These are phyloP conservation scores for Phanerochaete carnosa DNA, from an alignment of 768 basidiomycete species.

Conservation along the genomic window DNA sequence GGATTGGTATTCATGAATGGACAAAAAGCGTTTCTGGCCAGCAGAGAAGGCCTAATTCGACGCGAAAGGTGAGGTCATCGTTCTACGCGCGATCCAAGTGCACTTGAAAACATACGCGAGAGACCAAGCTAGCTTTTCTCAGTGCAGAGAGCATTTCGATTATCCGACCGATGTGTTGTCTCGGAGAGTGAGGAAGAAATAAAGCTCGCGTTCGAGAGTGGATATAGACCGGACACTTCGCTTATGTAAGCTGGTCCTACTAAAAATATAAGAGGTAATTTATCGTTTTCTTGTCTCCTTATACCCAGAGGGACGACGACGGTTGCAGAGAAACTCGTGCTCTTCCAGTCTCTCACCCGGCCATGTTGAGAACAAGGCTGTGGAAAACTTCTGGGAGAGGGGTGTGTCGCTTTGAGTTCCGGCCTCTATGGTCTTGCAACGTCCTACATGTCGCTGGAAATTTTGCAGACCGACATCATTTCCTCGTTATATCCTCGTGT, in stretches of 20 bases:
- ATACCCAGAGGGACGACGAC: slow-evolving; percentile 79
- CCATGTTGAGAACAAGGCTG: slow-evolving; percentile 27
- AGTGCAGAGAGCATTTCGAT: slow-evolving; percentile 62
- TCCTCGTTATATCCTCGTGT: slow-evolving; percentile 10
- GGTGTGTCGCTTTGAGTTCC: slow-evolving; percentile 79
- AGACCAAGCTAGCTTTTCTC: slow-evolving; percentile 60
- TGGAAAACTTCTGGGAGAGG: slow-evolving; percentile 60
- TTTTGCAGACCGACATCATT: slow-evolving; percentile 70
- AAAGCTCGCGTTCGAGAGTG: slow-evolving; percentile 4
- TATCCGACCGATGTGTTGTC: slow-evolving; percentile 4
- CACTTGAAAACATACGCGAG: slow-evolving; percentile 48
- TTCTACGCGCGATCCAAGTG: background rate
- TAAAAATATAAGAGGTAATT: background rate
- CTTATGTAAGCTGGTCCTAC: background rate
- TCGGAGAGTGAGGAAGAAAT: background rate
- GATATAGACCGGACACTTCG: background rate
- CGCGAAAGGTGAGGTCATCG: background rate
- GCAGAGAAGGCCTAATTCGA: slow-evolving; percentile 57
- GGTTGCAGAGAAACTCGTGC: slow-evolving; percentile 40
- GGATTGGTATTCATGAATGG: slow-evolving; percentile 98
- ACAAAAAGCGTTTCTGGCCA: slow-evolving; percentile 87
- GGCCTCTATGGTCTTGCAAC: slow-evolving; percentile 37
- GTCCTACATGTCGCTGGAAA: slow-evolving; percentile 67
- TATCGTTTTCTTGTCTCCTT: slow-evolving; percentile 8
- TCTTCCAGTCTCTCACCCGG: slow-evolving; percentile 75